Conservation (phyloP, 768 basidiomycete species). For the Boletus insuetus region DNA sequence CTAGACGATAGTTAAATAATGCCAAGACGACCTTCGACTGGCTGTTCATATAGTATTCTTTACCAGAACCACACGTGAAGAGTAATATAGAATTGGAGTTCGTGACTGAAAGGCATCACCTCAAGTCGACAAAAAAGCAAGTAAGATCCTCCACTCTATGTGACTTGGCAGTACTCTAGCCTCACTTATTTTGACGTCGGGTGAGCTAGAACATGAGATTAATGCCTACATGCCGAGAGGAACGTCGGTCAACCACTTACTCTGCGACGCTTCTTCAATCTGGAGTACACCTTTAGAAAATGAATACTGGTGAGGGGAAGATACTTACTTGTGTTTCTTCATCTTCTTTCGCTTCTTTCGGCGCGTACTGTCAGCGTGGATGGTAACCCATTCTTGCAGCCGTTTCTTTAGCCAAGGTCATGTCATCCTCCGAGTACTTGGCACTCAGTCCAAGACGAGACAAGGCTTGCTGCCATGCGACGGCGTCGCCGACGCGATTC, state of each 20-base stretch:
- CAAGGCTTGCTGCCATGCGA: conserved; percentile 69
- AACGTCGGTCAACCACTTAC: conserved; percentile 42
- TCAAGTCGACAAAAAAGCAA: no score
- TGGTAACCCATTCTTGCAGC: conserved; percentile 61
- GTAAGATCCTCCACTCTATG: not conserved
- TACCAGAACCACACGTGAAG: not conserved
- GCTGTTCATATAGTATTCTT: not conserved
- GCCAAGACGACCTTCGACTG: not conserved
- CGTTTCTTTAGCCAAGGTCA: conserved; percentile 50
- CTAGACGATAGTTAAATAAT: not conserved
- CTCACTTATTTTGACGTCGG: conserved; percentile 37
- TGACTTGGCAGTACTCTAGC: not conserved
- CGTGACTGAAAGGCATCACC: conserved; percentile 7
- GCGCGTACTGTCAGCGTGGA: conserved; percentile 77
- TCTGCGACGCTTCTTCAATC: conserved; percentile 88
- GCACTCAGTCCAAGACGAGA: conserved; percentile 60
- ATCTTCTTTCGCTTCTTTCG: conserved; percentile 91
- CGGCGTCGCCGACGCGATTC: conserved; percentile 56
- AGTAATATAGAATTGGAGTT: not conserved
- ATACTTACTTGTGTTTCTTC: conserved; percentile 91
- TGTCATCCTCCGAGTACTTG: conserved; percentile 46
- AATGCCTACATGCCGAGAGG: conserved; percentile 13
- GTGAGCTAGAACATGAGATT: conserved; percentile 40
- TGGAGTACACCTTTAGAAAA: conserved; percentile 29
- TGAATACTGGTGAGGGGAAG: conserved; percentile 1